Evolutionary conservation across 257 asterid genomes (phyloP), one percentile per base, ranked within the genome.

Genomic region (Vinca minor): DNA sequence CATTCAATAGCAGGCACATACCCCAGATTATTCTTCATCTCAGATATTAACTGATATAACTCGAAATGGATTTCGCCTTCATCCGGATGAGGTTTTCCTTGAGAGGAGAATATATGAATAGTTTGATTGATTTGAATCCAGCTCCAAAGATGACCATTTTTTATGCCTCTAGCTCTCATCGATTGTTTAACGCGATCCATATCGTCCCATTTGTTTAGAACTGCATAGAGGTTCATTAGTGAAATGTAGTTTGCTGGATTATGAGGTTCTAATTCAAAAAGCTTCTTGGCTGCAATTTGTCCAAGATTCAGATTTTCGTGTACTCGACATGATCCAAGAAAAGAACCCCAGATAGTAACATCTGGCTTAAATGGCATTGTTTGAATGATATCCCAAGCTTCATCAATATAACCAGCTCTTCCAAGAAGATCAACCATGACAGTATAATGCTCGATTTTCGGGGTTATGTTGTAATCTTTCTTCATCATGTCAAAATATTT

Each of bases 391-490:
- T 85, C 85, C 74, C 83, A 83, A 2, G 93, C 93, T 76, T 85
- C 87, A 17, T 85, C 89, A 25, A 85, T 79, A 64, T 81, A 85
- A 6, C 93, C 87, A 8, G 71, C 77, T 72, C 77, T 75, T 75
- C 84, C 93, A 25, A 83, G 84, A 20, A 85, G 84, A 76, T 85
- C 93, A 71, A 85, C 87, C 89, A 83, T 79, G 70, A 87, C 81
- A 31, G 89, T 83, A 65, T 77, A 81, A 69, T 85, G 93, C 69
- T 85, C 82, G 46, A 83, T 81, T 42, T 81, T 77, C 14, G 89
- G 93, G 59, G 21, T 62, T 66, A 81, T 76, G 29, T 78, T 77
- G 44, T 74, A 71, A 46, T 81, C 67, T 11, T 45, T 61, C 71
- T 72, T 71, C 85, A 83, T 85, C 49, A 66, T 67, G 67, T 85